Base-by-base conservation (phyloP, 306 rosid species). In the Sesbania bispinosa region DNA sequence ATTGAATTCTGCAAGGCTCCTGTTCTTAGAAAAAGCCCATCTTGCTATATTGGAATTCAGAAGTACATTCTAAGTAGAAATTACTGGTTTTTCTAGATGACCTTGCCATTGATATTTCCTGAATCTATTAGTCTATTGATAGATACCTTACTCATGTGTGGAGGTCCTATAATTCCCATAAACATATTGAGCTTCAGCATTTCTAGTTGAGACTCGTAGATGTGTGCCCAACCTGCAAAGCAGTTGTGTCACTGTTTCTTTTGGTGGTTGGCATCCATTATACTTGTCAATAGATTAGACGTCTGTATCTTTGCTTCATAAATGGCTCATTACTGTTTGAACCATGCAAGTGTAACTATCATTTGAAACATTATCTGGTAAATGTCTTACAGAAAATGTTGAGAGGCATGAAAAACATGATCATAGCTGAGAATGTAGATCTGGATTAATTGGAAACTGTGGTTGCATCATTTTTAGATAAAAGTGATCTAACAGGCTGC, bases 91-190 rank as follows among this genome's bases (percentile, higher is more conserved):
- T 60, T 69, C 51, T 36, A 27, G 53, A 43, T 24, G 6, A 42
- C 19, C 46, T 51, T 41, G 35, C 70, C 35, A 10, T 63, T 21
- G 59, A 69, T 51, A 14, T 69, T 54, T 46, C 55, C 19, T 67
- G 46, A 36, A 26, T 68, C 63, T 52, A 36, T 43, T 53, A 9
- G 32, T 10, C 53, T 33, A 26, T 64, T 51, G 32, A 30, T 13
- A n/a, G n/a, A n/a, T n/a, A n/a, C 54, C 36, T 26, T 15, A 13
- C 63, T 11, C 26, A 3, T 36, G 26, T 24, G 7, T 38, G 53
- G 65, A 54, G 57, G 47, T 29, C 59, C 58, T 59, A 41, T 43
- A 42, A 55, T 57, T 54, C n/a, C n/a, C 13, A 19, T 32, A 7
- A 73, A 48, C 21, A 52, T 51, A 15, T 73, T 60, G 7, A 21